phyloP scores from a whole-genome alignment of 2,329 filamentous ascomycete genomes.

The Fusarium albosuccineum region DNA sequence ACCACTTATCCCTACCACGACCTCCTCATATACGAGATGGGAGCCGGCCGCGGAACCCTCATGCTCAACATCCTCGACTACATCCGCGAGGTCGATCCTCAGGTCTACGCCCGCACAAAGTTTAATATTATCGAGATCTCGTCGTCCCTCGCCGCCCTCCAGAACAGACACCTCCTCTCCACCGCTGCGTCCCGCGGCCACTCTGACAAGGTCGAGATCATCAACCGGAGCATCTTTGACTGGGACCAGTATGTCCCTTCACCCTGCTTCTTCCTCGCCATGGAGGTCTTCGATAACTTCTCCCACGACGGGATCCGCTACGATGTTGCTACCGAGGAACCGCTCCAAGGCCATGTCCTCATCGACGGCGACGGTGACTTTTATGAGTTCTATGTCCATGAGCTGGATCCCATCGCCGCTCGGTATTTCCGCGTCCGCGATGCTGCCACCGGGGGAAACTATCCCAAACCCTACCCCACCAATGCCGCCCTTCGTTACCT shows the following conservation, averaged over 20 bases:
- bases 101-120: slow-evolving; percentile 93
- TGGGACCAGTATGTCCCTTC: slow-evolving; percentile 90
- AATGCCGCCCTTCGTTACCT: slow-evolving; percentile 71
- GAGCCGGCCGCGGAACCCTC: slow-evolving; percentile 94
- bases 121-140: slow-evolving; percentile 98
- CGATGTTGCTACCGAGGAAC: slow-evolving; percentile 81
- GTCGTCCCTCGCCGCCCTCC: slow-evolving; percentile 80
- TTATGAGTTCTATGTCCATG: slow-evolving; percentile 89
- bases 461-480: slow-evolving; percentile 71
- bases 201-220: slow-evolving; percentile 87
- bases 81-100: slow-evolving; percentile 88
- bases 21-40: slow-evolving; percentile 98
- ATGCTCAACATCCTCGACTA: slow-evolving; percentile 99
- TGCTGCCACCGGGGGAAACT: slow-evolving; percentile 75
- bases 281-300: slow-evolving; percentile 99
- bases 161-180: slow-evolving; percentile 76
- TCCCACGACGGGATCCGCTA: slow-evolving; percentile 95
- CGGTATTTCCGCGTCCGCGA: slow-evolving; percentile 89
- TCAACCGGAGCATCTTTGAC: slow-evolving; percentile 95
- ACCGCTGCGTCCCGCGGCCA: slow-evolving; percentile 80
- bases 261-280: slow-evolving; percentile 96
- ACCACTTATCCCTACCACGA: slow-evolving; percentile 96
- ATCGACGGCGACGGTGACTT: slow-evolving; percentile 90
- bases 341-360: slow-evolving; percentile 89
- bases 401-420: slow-evolving; percentile 84